phyloP scores from a whole-genome alignment of 2,329 filamentous ascomycete species.

The Coleophoma eucalyptorum region DNA sequence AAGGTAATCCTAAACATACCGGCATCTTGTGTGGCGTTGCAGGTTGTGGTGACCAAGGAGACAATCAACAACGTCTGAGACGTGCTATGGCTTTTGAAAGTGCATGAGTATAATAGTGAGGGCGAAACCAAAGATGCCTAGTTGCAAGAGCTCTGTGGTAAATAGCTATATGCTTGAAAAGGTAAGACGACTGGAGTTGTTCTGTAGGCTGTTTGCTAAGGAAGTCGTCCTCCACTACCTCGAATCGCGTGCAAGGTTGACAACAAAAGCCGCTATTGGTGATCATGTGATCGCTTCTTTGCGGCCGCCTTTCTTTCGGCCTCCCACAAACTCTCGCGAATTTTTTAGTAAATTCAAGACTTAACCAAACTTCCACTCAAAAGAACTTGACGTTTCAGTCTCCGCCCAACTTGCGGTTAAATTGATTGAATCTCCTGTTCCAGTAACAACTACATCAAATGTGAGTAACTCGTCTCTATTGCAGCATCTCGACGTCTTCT shows the following conservation, averaged over 20 bases:
- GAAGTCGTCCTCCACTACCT: too few relatives aligned
- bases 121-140: neutral
- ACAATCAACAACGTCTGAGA: neutral
- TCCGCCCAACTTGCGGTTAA: conserved; percentile 98
- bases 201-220: too few relatives aligned
- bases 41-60: neutral
- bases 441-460: conserved; percentile 18
- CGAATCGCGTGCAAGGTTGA: too few relatives aligned
- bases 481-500: neutral
- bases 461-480: conserved; percentile 14
- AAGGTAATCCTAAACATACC: neutral
- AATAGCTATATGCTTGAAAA: neutral
- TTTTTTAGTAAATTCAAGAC: conserved; percentile 1
- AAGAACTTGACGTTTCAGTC: conserved; percentile 95
- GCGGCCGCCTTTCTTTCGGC: too few relatives aligned
- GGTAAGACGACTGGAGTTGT: neutral
- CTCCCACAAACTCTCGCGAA: neutral
- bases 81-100: neutral
- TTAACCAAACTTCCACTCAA: conserved; percentile 1
- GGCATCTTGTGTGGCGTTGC: neutral
- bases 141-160: neutral
- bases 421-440: conserved; percentile 98
- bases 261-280: too few relatives aligned
- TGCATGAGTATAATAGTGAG: neutral
- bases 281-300: neutral